Evolutionary conservation across 108 stramenopile species (phyloP).

Genomic region (Schizochytrium sp.): DNA sequence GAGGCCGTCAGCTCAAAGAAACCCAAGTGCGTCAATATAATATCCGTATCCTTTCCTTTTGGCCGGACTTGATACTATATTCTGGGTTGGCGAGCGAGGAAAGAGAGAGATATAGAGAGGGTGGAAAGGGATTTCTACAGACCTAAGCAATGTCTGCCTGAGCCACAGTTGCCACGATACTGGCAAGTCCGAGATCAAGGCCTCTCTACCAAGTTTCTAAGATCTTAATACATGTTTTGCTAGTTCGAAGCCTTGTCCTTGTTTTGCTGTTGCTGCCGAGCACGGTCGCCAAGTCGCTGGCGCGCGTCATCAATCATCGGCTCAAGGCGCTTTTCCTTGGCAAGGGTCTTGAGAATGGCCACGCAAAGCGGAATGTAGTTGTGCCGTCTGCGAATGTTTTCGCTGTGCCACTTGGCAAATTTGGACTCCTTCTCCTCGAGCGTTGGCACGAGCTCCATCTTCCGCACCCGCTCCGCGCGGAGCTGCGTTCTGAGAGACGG

Average conservation of each 20-base stretch:
- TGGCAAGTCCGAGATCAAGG: too few relatives aligned
- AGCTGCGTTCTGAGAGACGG: not conserved
- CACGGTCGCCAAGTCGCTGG: not conserved
- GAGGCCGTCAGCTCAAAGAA: not conserved
- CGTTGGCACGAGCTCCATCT: slow-evolving; percentile 26
- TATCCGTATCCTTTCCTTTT: not conserved
- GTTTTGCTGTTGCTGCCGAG: not conserved
- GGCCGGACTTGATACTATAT: too few relatives aligned
- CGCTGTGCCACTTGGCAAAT: slow-evolving; percentile 52
- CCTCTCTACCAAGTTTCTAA: too few relatives aligned
- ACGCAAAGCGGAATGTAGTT: slow-evolving; percentile 29
- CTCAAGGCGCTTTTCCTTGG: not conserved
- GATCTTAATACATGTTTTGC: not conserved
- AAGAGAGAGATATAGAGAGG: too few relatives aligned
- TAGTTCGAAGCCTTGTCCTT: not conserved
- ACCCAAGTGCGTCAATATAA: not conserved
- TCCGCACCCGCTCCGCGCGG: not conserved
- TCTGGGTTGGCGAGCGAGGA: too few relatives aligned
- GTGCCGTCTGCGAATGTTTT: slow-evolving; percentile 28
- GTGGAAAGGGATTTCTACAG: too few relatives aligned
- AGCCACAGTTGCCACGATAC: too few relatives aligned
- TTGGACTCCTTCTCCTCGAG: slow-evolving; percentile 43
- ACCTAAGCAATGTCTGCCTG: too few relatives aligned
- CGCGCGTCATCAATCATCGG: not conserved
- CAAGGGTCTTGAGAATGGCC: slow-evolving; percentile 15